These are phyloP conservation scores for Saccharomycopsis hybrid DNA, from an alignment of 1,139 yeast species.

Conservation along the genomic window DNA sequence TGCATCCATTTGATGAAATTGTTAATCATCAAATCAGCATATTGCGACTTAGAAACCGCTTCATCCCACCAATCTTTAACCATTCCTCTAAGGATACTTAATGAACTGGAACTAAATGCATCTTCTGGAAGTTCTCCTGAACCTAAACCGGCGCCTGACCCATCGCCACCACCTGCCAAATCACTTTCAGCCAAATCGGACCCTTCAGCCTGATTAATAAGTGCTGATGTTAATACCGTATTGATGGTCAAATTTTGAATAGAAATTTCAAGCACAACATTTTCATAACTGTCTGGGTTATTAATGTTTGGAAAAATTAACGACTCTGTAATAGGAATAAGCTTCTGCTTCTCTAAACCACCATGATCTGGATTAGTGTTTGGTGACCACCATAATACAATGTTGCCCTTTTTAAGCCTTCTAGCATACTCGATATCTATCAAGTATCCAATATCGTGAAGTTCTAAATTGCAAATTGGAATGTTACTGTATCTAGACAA, in stretches of 20 bases:
- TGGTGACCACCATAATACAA: constrained; percentile 92
- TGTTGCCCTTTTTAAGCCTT: constrained; percentile 53
- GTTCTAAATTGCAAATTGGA: constrained; percentile 79
- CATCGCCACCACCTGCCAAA: constrained; percentile 28
- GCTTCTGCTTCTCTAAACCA: constrained; percentile 63
- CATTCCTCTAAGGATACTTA: constrained; percentile 62
- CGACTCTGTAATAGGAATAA: constrained; percentile 43
- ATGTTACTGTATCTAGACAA: constrained; percentile 69
- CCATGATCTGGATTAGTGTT: constrained; percentile 81
- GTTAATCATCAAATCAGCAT: constrained; percentile 80
- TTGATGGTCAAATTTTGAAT: constrained; percentile 77
- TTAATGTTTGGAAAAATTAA: constrained; percentile 69
- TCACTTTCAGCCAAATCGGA: constrained; percentile 62
- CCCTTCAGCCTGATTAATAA: constrained; percentile 88
- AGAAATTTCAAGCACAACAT: constrained; percentile 73
- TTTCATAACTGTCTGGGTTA: constrained; percentile 73
- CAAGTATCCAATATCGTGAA: constrained; percentile 69
- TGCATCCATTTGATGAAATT: constrained; percentile 86
- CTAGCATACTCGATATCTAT: constrained; percentile 88
- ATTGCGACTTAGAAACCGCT: constrained; percentile 59
- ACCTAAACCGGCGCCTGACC: constrained; percentile 20
- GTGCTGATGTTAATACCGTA: constrained; percentile 76
- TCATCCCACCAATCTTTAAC: constrained; percentile 94
- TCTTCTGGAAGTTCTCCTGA: constrained; percentile 49
- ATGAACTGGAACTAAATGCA: constrained; percentile 74